These are phyloP conservation scores for Sophora flavescens DNA, from an alignment of 306 rosid genomes.

Conservation along the genomic window DNA sequence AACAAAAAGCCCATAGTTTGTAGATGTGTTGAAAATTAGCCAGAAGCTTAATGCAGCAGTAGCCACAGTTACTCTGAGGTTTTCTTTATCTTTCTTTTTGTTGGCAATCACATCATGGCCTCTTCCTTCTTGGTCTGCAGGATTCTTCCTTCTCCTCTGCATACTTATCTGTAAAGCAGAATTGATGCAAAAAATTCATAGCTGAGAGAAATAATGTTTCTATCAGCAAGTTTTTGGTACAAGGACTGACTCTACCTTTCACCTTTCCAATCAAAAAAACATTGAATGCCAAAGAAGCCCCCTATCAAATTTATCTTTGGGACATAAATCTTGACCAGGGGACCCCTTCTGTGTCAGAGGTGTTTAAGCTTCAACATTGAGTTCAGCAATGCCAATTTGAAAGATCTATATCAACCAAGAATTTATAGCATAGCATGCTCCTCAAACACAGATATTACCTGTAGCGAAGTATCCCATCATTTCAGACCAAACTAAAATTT, in stretches of 20 bases:
- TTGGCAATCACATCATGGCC: slow-evolving; percentile 42
- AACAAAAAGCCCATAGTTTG: slow-evolving; percentile 89
- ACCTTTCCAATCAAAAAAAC: slow-evolving; percentile 95
- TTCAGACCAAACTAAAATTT: too few species aligned
- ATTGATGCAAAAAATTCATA: slow-evolving; percentile 83
- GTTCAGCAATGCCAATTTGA: slow-evolving; percentile 86
- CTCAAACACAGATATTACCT: too few species aligned
- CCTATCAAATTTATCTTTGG: slow-evolving; percentile 88
- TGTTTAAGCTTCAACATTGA: slow-evolving; percentile 83
- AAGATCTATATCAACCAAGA: too few species aligned
- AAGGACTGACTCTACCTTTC: slow-evolving; percentile 89
- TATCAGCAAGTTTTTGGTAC: slow-evolving; percentile 91
- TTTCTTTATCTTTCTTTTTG: slow-evolving; percentile 60
- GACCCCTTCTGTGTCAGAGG: slow-evolving; percentile 76
- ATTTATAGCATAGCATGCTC: too few species aligned
- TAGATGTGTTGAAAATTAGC: slow-evolving; percentile 80
- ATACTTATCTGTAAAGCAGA: slow-evolving; percentile 85
- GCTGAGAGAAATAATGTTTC: slow-evolving; percentile 85
- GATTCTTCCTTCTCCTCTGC: slow-evolving; percentile 67
- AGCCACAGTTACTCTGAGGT: slow-evolving; percentile 75
- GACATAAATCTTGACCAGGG: slow-evolving; percentile 79
- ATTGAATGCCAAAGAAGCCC: slow-evolving; percentile 93
- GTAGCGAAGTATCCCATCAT: too few species aligned
- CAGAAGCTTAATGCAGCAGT: slow-evolving; percentile 93
- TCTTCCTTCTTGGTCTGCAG: slow-evolving; percentile 63